Percentiles rank a stretch among this genome's conserved stretches.
Conservation (phyloP, 805 yeast genomes). For the Lipomyces yamanashiensis region DNA sequence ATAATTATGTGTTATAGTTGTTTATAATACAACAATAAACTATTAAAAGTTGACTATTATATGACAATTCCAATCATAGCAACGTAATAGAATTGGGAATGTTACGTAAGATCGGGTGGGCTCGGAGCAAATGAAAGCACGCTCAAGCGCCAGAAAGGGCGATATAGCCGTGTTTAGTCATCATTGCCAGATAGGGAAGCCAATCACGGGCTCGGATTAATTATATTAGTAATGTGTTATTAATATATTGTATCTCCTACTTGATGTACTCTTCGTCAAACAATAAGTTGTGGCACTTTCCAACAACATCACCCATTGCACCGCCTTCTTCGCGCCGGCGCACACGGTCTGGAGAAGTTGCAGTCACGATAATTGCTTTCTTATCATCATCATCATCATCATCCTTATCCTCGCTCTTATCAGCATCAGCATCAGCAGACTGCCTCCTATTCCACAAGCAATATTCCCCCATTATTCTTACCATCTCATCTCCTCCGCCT, state of each 20-base stretch:
- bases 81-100: background rate
- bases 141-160: no score
- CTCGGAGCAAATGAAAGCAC: background rate
- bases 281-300: constrained; percentile 5
- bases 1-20: no score
- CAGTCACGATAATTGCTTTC: background rate
- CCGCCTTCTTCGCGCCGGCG: constrained; percentile 1
- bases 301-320: constrained; percentile 1
- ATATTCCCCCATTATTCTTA: constrained; percentile 14
- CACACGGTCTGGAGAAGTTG: constrained; percentile 2
- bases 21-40: no score
- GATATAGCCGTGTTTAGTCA: background rate
- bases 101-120: constrained; percentile 6
- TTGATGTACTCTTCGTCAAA: constrained; percentile 16
- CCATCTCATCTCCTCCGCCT: constrained; percentile 6
- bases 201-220: background rate
- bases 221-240: background rate
- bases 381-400: background rate
- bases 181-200: background rate
- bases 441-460: constrained; percentile 13
- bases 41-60: no score
- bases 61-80: background rate
- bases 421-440: background rate
- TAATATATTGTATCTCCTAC: background rate
- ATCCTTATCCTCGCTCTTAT: no score